phyloP scores from a whole-genome alignment of 305 asterid species.

The Rubia balearica region DNA sequence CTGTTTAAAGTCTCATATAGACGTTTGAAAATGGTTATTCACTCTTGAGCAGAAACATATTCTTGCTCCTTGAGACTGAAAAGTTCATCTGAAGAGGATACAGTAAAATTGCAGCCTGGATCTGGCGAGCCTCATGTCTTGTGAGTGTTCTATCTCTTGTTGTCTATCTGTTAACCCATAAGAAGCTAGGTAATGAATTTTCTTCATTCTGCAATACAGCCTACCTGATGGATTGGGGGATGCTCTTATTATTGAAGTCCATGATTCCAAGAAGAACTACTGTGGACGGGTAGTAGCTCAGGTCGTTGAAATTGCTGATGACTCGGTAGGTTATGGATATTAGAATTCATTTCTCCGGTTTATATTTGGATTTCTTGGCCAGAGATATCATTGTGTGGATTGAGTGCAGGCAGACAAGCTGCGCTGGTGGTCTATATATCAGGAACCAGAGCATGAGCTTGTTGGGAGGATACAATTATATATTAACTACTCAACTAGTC shows the following conservation, averaged over 20 bases:
- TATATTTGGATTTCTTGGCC: slow-evolving; percentile 1
- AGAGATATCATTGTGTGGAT: slow-evolving; percentile 16
- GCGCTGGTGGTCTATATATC: slow-evolving; percentile 69
- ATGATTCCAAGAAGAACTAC: slow-evolving; percentile 73
- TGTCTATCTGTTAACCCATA: not conserved
- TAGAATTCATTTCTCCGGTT: slow-evolving; percentile 10
- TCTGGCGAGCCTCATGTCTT: slow-evolving; percentile 87
- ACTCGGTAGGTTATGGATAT: slow-evolving; percentile 47
- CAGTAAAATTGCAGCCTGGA: slow-evolving; percentile 88
- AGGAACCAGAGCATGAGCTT: slow-evolving; percentile 89
- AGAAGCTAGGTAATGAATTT: slow-evolving; percentile 13
- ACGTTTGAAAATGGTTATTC: slow-evolving; percentile 9
- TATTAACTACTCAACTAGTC: slow-evolving; percentile 62
- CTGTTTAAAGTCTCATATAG: slow-evolving; percentile 13
- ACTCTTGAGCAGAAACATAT: slow-evolving; percentile 56
- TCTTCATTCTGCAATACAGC: slow-evolving; percentile 31
- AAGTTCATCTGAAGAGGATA: slow-evolving; percentile 76
- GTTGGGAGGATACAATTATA: slow-evolving; percentile 78
- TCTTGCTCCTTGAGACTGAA: slow-evolving; percentile 72
- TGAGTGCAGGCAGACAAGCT: slow-evolving; percentile 75
- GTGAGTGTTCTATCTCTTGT: slow-evolving; percentile 37
- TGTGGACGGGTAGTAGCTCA: slow-evolving; percentile 81
- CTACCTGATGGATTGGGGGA: slow-evolving; percentile 93
- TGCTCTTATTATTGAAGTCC: slow-evolving; percentile 71
- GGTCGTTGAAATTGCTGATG: slow-evolving; percentile 86